phyloP scores from a whole-genome alignment of 2,329 filamentous ascomycete species.

The Aspergillus pseudotamarii region DNA sequence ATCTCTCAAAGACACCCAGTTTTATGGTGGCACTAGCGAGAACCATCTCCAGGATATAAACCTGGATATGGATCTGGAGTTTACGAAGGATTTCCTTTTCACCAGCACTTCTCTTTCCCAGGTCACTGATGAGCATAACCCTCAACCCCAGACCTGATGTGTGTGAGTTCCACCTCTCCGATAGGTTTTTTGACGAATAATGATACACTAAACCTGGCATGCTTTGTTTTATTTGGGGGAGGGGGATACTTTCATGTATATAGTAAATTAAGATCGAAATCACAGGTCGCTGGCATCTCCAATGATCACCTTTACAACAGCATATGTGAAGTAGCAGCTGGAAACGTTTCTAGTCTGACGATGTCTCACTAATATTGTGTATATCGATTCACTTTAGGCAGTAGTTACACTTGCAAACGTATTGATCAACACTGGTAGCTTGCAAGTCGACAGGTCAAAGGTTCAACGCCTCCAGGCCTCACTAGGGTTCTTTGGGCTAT shows the following conservation, averaged over 20 bases:
- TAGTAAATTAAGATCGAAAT: background rate
- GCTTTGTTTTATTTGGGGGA: no score
- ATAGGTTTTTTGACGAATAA: background rate
- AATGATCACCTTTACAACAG: background rate
- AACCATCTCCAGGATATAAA: conserved; percentile 32
- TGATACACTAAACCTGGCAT: background rate
- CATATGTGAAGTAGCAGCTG: background rate
- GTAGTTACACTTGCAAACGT: background rate
- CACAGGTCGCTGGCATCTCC: background rate
- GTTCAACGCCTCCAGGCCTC: no score
- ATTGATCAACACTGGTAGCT: background rate
- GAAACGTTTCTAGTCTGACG: background rate
- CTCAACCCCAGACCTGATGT: conserved; percentile 1
- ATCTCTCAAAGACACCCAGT: conserved; percentile 15
- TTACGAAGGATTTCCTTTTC: conserved; percentile 40
- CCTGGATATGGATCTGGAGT: conserved; percentile 38
- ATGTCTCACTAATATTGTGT: background rate
- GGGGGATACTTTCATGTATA: background rate
- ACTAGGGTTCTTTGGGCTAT: no score
- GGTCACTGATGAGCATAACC: conserved; percentile 16
- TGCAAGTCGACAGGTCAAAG: background rate
- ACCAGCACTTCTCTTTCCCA: conserved; percentile 35
- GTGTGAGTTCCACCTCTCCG: background rate
- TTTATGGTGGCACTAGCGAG: conserved; percentile 15
- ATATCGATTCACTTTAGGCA: background rate